Evolutionary conservation across 305 asterid genomes (phyloP).

Genomic region (Fraxinus sp.): DNA sequence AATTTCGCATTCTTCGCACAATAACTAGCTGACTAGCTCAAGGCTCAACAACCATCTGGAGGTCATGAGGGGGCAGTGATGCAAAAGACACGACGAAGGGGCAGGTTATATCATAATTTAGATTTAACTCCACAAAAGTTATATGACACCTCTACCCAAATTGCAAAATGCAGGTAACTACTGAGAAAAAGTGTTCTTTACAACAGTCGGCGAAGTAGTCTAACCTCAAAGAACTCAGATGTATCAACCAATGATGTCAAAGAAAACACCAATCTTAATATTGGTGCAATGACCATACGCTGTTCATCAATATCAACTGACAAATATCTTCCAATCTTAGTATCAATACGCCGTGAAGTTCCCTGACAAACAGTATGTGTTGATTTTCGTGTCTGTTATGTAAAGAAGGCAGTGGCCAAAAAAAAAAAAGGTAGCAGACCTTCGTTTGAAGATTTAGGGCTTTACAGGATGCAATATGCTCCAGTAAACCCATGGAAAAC

Average conservation of each 20-base stretch:
- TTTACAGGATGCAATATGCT: conserved; percentile 72
- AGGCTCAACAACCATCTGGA: background rate
- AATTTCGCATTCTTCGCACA: conserved; percentile 1
- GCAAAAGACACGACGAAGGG: background rate
- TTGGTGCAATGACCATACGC: conserved; percentile 75
- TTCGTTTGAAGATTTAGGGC: conserved; percentile 70
- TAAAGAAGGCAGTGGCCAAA: background rate
- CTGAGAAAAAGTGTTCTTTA: background rate
- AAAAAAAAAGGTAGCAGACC: conserved; percentile 34
- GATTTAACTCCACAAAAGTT: background rate
- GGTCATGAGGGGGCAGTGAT: conserved; percentile 8
- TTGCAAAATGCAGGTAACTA: conserved; percentile 2
- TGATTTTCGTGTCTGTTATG: conserved; percentile 14
- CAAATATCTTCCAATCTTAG: conserved; percentile 52
- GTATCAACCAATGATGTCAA: conserved; percentile 79
- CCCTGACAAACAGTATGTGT: conserved; percentile 46
- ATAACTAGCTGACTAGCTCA: background rate
- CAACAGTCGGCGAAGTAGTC: conserved; percentile 19
- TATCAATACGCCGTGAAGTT: conserved; percentile 47
- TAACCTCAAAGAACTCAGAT: conserved; percentile 89
- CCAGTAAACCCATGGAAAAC: conserved; percentile 84
- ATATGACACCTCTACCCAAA: background rate
- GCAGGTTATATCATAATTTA: background rate
- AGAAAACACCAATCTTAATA: conserved; percentile 71
- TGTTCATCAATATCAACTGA: conserved; percentile 68